Conservation (phyloP, 23 red algal genomes). For the Gracilariopsis chorda region DNA sequence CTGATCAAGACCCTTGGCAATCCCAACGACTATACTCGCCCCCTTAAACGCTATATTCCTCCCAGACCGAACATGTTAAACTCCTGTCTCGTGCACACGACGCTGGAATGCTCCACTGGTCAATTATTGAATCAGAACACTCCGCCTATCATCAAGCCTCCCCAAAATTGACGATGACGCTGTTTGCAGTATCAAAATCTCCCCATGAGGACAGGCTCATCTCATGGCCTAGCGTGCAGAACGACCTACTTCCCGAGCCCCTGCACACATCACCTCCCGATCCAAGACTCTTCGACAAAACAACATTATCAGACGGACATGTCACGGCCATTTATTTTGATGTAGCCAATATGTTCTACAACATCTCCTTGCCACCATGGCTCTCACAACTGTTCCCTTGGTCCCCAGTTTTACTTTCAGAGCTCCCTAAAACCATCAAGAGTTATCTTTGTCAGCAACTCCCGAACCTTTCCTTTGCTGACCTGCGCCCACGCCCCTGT, state of each 20-base stretch:
- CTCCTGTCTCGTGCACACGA: neutral
- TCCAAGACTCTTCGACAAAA: neutral
- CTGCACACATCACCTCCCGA: neutral
- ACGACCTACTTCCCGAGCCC: neutral
- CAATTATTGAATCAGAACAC: neutral
- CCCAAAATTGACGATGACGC: neutral
- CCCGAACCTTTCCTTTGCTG: neutral
- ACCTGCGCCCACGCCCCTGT: neutral
- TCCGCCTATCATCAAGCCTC: neutral
- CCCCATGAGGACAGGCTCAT: neutral
- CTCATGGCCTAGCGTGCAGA: conserved; percentile 5
- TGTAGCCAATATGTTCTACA: conserved; percentile 28
- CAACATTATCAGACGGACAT: neutral
- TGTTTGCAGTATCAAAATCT: neutral
- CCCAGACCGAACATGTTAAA: neutral
- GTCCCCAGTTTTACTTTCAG: neutral
- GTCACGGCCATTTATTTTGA: neutral
- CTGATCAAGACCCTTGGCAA: no score
- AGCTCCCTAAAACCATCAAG: neutral
- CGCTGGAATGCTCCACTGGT: conserved; percentile 10
- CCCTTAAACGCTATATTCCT: neutral
- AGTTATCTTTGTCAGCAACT: neutral
- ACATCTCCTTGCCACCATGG: neutral
- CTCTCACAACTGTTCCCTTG: neutral
- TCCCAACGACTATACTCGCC: no score